Base-by-base conservation (phyloP, 2,329 filamentous ascomycete species). In the Diaporthe sp. region DNA sequence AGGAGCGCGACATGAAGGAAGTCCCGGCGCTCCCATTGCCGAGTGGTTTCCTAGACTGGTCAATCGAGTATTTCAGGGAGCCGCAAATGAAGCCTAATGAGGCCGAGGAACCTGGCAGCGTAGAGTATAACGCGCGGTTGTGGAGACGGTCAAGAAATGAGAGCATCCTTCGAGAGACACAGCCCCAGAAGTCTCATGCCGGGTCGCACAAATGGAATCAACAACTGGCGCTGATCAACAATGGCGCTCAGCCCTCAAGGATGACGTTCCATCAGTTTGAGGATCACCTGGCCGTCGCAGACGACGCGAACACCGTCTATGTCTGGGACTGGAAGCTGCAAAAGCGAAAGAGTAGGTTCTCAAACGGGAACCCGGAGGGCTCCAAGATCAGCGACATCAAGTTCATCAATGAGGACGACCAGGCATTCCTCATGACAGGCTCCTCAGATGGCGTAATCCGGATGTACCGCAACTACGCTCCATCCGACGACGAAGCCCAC, bases 191-290 rank as follows among this genome's bases (percentile, higher is more conserved):
- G 83, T 93, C 95, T 72, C 92, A 94, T 79, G 96, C 97, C 0
- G 94, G 95, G 17, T 94, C 90, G 73, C 94, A 95, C 80, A 94
- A 92, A 80, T 99, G 97, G 96, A 96, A 95, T 80, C 93, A 94
- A 76, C 92, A 94, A 58, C 89, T 93, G 65, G 93, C 94, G 25
- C 93, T 98, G 77, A 92, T 98, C 82, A 96, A 96, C 81, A 98
- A 98, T 79, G 92, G 93, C 42, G 94, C 93, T 44, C 97, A 98
- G 82, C 96, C 97, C 0, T 92, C 93, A 78, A 97, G 96, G 85
- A 94, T 99, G 93, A 94, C 94, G 7, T 98, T 98, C 83, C 97
- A 99, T 85, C 97, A 99, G 82, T 99, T 98, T 80, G 97, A 99
- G 82, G 94, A 98, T 81, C 96, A 98, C 82, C 90, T 99, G 28